These are phyloP conservation scores for Dioscorea cayenensis DNA, from an alignment of 116 monocot species.

Conservation along the genomic window DNA sequence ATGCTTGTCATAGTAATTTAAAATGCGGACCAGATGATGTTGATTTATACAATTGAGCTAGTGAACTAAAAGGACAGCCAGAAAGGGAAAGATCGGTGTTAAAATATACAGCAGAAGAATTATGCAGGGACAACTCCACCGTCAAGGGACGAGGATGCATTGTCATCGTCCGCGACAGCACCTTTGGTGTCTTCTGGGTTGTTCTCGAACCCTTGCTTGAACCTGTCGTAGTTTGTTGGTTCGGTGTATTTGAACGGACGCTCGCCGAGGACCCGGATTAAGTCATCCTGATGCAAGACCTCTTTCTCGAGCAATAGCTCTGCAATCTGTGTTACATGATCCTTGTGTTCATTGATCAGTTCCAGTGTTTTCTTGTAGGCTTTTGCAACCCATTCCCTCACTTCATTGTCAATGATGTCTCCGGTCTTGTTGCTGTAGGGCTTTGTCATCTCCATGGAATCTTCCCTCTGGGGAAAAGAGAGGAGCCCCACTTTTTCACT, in stretches of 20 bases:
- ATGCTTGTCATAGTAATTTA: not conserved
- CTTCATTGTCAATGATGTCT: conserved; percentile 84
- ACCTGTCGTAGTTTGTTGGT: conserved; percentile 82
- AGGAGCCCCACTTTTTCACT: conserved; percentile 96
- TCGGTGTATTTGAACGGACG: conserved; percentile 66
- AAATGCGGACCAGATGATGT: not conserved
- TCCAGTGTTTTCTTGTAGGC: conserved; percentile 68
- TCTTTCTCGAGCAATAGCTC: conserved; percentile 94
- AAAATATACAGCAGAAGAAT: conserved; percentile 2
- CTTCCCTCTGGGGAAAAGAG: conserved; percentile 83
- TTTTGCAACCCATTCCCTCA: conserved; percentile 78
- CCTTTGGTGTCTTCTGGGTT: not conserved
- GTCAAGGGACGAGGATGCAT: conserved; percentile 24
- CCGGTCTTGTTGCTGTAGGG: conserved; percentile 95
- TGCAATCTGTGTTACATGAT: conserved; percentile 65
- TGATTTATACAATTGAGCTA: conserved; percentile 1
- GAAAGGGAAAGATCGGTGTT: not conserved
- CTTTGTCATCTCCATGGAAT: conserved; percentile 61
- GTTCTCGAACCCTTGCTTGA: conserved; percentile 29
- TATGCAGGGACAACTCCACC: conserved; percentile 63
- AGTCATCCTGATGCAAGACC: conserved; percentile 89
- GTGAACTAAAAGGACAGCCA: not conserved
- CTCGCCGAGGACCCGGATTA: conserved; percentile 65
- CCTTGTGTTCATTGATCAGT: conserved; percentile 66
- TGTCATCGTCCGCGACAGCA: conserved; percentile 10